These are phyloP conservation scores for Beta vulgaris DNA, from an alignment of 148 eudicot species.

Conservation along the genomic window DNA sequence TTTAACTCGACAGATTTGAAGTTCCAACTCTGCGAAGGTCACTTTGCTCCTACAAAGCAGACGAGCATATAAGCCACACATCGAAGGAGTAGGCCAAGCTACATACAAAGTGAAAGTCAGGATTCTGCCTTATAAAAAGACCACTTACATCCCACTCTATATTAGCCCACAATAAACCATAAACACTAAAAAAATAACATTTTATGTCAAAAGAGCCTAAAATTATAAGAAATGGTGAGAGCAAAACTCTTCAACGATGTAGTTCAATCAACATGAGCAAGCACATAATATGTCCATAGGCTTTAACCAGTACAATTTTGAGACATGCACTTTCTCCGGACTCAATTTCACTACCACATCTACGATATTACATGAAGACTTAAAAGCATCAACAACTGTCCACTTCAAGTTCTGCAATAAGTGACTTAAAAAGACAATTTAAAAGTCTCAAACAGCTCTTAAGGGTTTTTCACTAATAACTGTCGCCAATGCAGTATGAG, in stretches of 20 bases:
- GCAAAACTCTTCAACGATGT: not conserved
- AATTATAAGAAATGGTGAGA: not conserved
- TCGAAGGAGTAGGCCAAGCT: not conserved
- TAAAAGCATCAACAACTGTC: not conserved
- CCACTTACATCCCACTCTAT: not conserved
- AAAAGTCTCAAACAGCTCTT: too few relatives aligned
- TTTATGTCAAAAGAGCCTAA: not conserved
- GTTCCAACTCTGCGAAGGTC: not conserved
- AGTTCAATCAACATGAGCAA: not conserved
- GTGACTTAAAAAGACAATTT: not conserved
- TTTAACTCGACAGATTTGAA: not conserved
- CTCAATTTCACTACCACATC: not conserved
- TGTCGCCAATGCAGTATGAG: not conserved
- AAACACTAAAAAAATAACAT: not conserved
- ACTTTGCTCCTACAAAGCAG: not conserved
- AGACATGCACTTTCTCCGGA: not conserved
- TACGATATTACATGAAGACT: not conserved
- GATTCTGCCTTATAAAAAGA: not conserved
- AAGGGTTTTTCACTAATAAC: too few relatives aligned
- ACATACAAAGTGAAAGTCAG: too few relatives aligned
- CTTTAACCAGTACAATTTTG: not conserved
- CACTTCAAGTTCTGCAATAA: not conserved
- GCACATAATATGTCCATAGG: not conserved
- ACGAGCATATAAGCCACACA: not conserved
- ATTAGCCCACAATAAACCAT: not conserved